These are phyloP conservation scores for Boeremia lycopersici DNA, from an alignment of 2,329 filamentous ascomycete species.

Conservation along the genomic window DNA sequence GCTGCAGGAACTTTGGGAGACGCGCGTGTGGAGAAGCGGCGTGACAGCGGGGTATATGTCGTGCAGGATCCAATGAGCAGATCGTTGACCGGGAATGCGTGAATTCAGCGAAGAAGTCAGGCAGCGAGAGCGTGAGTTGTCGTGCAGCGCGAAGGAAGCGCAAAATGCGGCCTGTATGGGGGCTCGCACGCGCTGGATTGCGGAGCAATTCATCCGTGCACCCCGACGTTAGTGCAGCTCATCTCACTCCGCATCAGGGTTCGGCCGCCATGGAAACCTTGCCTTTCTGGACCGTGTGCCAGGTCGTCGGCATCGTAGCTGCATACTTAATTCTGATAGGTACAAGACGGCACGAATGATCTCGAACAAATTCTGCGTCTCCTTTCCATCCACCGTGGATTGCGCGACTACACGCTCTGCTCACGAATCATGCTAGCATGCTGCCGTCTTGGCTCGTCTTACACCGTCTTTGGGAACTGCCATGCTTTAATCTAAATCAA, in stretches of 20 bases:
- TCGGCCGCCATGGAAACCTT: conserved; percentile 1
- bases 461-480: neutral
- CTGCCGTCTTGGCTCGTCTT: neutral
- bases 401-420: neutral
- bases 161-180: conserved; percentile 18
- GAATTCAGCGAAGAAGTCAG: conserved; percentile 20
- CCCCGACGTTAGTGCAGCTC: conserved; percentile 10
- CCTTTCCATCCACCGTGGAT: neutral
- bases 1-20: conserved; percentile 25
- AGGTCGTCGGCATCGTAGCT: neutral
- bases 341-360: neutral
- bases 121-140: conserved; percentile 7
- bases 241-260: conserved; percentile 11
- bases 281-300: neutral
- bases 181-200: conserved; percentile 12
- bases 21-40: conserved; percentile 9
- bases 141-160: conserved; percentile 15
- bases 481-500: neutral
- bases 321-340: neutral
- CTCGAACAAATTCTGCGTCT: neutral
- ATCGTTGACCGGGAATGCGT: neutral
- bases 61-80: conserved; percentile 15
- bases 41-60: conserved; percentile 3
- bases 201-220: conserved; percentile 16
- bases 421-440: neutral